A percentile compares a stretch with the other conserved stretches of the same genome.
Conservation (phyloP, 768 basidiomycete species). For the Cystobasidium tubakii region DNA sequence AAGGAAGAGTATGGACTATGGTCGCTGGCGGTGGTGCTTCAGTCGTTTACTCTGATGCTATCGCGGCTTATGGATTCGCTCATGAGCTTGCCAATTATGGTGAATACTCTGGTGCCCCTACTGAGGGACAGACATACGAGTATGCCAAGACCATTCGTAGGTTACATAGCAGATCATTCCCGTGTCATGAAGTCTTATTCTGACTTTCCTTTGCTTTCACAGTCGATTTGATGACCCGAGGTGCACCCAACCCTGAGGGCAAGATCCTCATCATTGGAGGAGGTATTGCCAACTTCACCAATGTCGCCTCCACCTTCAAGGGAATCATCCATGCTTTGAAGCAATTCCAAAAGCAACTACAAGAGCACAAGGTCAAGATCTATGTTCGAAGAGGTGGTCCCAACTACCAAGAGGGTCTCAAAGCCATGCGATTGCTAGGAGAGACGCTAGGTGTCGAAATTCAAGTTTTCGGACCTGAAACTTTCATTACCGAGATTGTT, state of each 20-base stretch:
- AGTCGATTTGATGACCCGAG: conserved; percentile 93
- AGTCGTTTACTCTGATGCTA: conserved; percentile 67
- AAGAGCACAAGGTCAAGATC: conserved; percentile 79
- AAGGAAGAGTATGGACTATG: conserved; percentile 99
- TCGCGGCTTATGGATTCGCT: conserved; percentile 87
- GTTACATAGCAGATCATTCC: conserved; percentile 46
- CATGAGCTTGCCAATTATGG: conserved; percentile 99
- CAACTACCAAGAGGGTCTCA: conserved; percentile 97
- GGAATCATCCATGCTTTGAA: conserved; percentile 96
- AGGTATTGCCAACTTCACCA: conserved; percentile 99
- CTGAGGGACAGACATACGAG: conserved; percentile 97
- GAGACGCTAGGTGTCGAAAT: conserved; percentile 97
- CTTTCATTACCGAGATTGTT: conserved; percentile 96
- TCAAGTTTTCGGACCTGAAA: conserved; percentile 88
- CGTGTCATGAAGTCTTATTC: background rate
- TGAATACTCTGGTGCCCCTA: conserved; percentile 97
- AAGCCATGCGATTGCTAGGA: conserved; percentile 92
- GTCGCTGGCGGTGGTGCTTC: conserved; percentile 91
- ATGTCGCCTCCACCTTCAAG: conserved; percentile 97
- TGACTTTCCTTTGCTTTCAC: conserved; percentile 15
- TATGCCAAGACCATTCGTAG: conserved; percentile 95
- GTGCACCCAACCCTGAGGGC: conserved; percentile 64
- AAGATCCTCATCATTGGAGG: conserved; percentile 99
- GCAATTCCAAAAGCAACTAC: conserved; percentile 79
- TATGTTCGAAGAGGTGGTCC: conserved; percentile 97